These are phyloP conservation scores for Penicillium sp. DNA, from an alignment of 2,329 filamentous ascomycete species.

Conservation along the genomic window DNA sequence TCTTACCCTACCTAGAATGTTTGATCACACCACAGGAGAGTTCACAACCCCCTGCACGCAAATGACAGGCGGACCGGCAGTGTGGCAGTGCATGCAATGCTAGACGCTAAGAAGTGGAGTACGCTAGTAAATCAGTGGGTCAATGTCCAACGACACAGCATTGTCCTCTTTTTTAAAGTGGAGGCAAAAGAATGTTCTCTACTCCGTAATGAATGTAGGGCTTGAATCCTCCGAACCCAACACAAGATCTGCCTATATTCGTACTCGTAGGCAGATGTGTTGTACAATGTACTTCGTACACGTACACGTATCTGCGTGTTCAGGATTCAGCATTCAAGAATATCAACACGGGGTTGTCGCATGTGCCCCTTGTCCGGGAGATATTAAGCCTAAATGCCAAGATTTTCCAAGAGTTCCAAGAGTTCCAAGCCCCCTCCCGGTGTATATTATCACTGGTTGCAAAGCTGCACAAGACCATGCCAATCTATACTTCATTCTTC, in stretches of 20 bases:
- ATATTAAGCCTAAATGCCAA: slow-evolving; percentile 28
- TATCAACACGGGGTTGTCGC: not conserved
- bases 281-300: not conserved
- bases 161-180: slow-evolving; percentile 19
- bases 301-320: not conserved
- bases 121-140: slow-evolving; percentile 27
- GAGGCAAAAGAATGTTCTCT: slow-evolving; percentile 27
- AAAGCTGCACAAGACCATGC: slow-evolving; percentile 2
- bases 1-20: not conserved
- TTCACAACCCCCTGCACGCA: slow-evolving; percentile 12
- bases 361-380: slow-evolving; percentile 1
- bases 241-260: not conserved
- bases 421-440: slow-evolving; percentile 11
- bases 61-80: slow-evolving; percentile 27
- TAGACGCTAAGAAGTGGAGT: slow-evolving; percentile 26
- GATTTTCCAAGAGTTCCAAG: slow-evolving; percentile 20
- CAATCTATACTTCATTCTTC: slow-evolving; percentile 7
- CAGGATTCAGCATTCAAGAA: not conserved
- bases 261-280: not conserved
- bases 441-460: slow-evolving; percentile 14
- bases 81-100: slow-evolving; percentile 32
- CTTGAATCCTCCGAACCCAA: slow-evolving; percentile 13
- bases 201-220: slow-evolving; percentile 11
- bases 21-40: not conserved
- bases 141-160: slow-evolving; percentile 19